Evolutionary conservation across 2,329 filamentous ascomycete species (phyloP).

Genomic region (Emergomyces orientalis): DNA sequence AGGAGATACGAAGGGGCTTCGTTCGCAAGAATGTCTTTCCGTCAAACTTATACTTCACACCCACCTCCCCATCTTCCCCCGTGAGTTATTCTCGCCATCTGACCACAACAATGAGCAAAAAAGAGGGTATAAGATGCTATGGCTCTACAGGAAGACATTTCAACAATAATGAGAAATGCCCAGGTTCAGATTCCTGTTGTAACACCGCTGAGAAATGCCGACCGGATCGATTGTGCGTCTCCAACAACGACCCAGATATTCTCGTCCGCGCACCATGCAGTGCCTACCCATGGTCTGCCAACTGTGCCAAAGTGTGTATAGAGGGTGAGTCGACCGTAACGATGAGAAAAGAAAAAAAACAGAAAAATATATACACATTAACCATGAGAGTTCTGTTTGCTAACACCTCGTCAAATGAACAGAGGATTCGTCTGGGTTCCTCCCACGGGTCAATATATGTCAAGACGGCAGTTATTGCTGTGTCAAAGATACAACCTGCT

Average conservation of each 20-base stretch:
- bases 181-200: not conserved
- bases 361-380: not conserved
- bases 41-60: not conserved
- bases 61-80: not conserved
- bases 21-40: not conserved
- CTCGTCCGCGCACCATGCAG: not conserved
- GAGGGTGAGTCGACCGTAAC: not conserved
- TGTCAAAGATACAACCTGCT: slow-evolving; percentile 2
- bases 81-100: not conserved
- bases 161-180: not conserved
- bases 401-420: not conserved
- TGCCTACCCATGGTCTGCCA: not conserved
- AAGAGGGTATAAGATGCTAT: not conserved
- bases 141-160: not conserved
- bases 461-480: slow-evolving; percentile 1
- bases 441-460: slow-evolving; percentile 3
- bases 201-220: not conserved
- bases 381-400: not conserved
- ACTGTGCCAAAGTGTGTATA: slow-evolving; percentile 1
- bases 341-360: not conserved
- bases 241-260: not conserved
- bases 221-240: not conserved
- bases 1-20: not conserved
- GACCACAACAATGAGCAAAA: not conserved
- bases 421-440: not conserved